Evolutionary conservation across 352 stramenopile species (phyloP).

Genomic region (Pythium monospermum): DNA sequence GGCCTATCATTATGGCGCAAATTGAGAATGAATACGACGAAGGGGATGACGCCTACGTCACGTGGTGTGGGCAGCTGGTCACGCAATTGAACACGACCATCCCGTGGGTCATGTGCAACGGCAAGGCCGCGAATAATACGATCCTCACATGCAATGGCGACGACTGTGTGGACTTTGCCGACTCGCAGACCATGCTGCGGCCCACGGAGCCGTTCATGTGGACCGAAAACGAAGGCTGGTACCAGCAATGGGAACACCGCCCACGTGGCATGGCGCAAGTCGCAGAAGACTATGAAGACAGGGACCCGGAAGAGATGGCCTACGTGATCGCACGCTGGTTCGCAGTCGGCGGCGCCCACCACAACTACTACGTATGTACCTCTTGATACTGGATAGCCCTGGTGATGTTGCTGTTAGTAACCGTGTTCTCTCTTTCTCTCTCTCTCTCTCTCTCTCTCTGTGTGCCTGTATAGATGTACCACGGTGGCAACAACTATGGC

Average conservation of each 20-base stretch:
- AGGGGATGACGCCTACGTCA: constrained; percentile 44
- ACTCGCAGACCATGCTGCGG: constrained; percentile 33
- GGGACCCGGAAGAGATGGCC: constrained; percentile 41
- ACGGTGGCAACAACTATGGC: constrained; percentile 73
- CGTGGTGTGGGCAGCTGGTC: constrained; percentile 55
- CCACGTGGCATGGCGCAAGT: constrained; percentile 9
- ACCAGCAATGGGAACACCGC: constrained; percentile 50
- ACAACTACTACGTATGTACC: constrained; percentile 68
- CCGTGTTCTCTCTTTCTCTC: neutral
- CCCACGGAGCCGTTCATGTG: constrained; percentile 55
- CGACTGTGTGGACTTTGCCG: constrained; percentile 61
- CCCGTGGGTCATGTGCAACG: constrained; percentile 75
- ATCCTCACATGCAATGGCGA: constrained; percentile 63
- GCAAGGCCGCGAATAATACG: constrained; percentile 56
- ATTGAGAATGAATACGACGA: constrained; percentile 64
- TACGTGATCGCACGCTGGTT: constrained; percentile 69
- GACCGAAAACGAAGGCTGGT: constrained; percentile 77
- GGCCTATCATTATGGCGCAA: constrained; percentile 69
- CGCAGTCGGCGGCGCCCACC: constrained; percentile 46
- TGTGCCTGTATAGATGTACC: constrained; percentile 80
- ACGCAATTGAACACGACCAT: constrained; percentile 48
- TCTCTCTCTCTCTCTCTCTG: neutral
- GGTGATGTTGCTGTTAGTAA: too few species aligned
- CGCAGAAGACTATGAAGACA: constrained; percentile 35
- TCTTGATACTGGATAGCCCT: neutral